A percentile compares a stretch with the other conserved stretches of the same genome.
Evolutionary conservation across 2,329 filamentous ascomycete genomes (phyloP).

Genomic region (Paracoccidioides brasiliensis): DNA sequence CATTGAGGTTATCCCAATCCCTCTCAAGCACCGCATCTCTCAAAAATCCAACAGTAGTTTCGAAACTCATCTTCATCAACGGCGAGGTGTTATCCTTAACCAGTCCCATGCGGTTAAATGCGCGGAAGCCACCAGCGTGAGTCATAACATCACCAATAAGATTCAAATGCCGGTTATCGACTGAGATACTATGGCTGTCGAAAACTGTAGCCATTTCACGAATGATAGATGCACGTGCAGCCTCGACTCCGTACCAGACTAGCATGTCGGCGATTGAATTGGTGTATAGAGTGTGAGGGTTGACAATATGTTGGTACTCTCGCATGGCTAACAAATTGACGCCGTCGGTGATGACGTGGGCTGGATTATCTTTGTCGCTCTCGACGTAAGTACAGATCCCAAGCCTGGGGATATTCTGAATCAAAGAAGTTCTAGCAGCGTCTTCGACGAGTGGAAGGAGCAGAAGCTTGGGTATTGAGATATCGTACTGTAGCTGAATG

Average conservation of each 20-base stretch:
- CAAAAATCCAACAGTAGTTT: conserved; percentile 88
- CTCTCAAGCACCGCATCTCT: conserved; percentile 83
- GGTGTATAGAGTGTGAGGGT: conserved; percentile 74
- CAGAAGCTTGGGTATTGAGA: conserved; percentile 72
- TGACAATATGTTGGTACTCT: conserved; percentile 69
- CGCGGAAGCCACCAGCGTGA: conserved; percentile 72
- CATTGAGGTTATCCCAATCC: conserved; percentile 77
- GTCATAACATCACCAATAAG: conserved; percentile 98
- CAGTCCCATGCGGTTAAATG: conserved; percentile 86
- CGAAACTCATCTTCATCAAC: conserved; percentile 98
- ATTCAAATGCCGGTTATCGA: conserved; percentile 85
- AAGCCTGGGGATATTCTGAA: conserved; percentile 75
- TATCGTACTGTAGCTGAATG: conserved; percentile 71
- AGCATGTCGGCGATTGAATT: conserved; percentile 88
- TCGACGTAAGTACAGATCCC: conserved; percentile 57
- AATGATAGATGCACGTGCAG: conserved; percentile 75
- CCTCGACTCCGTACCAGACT: conserved; percentile 80
- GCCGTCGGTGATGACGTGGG: conserved; percentile 60
- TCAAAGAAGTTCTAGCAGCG: conserved; percentile 62
- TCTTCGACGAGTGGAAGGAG: conserved; percentile 84
- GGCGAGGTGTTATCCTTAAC: conserved; percentile 67
- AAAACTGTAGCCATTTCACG: conserved; percentile 78
- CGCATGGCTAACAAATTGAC: conserved; percentile 88
- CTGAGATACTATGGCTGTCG: conserved; percentile 75
- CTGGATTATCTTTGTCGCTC: conserved; percentile 37